Conservation (phyloP, 345 rosid species). For the Populus nigra region DNA sequence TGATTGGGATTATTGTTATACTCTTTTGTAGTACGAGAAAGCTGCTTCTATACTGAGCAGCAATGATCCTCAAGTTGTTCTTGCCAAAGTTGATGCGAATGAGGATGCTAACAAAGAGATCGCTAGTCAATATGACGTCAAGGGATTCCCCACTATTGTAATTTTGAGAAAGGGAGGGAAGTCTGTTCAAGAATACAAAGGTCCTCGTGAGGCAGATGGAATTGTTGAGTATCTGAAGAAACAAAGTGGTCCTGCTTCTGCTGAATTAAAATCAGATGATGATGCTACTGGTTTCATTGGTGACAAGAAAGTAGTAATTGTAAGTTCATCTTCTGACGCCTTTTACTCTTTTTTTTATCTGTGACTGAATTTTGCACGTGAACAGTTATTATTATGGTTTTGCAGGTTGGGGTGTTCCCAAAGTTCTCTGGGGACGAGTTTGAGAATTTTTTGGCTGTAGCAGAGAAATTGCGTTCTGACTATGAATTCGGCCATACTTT, state of each 20-base stretch:
- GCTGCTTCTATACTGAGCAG: slow-evolving; percentile 80
- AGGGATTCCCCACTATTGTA: slow-evolving; percentile 86
- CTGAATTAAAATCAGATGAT: slow-evolving; percentile 61
- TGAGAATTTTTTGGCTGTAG: slow-evolving; percentile 62
- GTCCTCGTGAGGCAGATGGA: slow-evolving; percentile 94
- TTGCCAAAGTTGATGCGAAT: slow-evolving; percentile 91
- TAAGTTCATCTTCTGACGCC: slow-evolving; percentile 35
- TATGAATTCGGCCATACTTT: slow-evolving; percentile 82
- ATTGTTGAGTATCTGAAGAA: slow-evolving; percentile 75
- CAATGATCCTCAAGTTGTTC: slow-evolving; percentile 55
- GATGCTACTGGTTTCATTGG: slow-evolving; percentile 56
- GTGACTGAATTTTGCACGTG: neutral
- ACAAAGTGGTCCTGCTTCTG: slow-evolving; percentile 92
- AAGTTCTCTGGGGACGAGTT: slow-evolving; percentile 82
- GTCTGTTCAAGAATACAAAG: slow-evolving; percentile 74
- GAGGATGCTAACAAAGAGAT: slow-evolving; percentile 63
- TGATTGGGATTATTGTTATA: neutral
- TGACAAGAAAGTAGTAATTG: slow-evolving; percentile 66
- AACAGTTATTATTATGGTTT: neutral
- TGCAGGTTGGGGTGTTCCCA: slow-evolving; percentile 90
- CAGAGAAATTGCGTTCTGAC: slow-evolving; percentile 82
- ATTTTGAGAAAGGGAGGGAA: slow-evolving; percentile 87
- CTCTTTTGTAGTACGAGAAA: slow-evolving; percentile 67
- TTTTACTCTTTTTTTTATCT: neutral
- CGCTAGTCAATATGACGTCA: slow-evolving; percentile 54